Conservation (phyloP, 495 filamentous ascomycete species). For the Aspergillus egyptiacus region DNA sequence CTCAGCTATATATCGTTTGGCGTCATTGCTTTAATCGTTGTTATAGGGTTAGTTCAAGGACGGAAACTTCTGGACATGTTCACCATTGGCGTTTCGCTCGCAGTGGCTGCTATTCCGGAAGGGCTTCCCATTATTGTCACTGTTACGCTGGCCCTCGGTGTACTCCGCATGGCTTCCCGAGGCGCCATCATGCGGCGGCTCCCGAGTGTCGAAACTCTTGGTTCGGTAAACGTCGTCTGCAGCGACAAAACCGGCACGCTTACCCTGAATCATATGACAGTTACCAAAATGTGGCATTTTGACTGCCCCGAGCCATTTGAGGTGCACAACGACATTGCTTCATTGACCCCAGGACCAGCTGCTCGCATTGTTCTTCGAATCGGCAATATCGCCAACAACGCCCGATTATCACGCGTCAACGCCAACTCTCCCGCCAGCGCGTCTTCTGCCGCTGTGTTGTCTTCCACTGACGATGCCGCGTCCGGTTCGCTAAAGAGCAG, state of each 20-base stretch:
- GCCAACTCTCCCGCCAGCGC: slow-evolving; percentile 57
- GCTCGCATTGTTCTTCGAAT: slow-evolving; percentile 76
- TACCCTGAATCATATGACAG: slow-evolving; percentile 97
- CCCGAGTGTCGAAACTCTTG: slow-evolving; percentile 95
- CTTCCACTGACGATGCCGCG: slow-evolving; percentile 63
- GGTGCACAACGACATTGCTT: slow-evolving; percentile 63
- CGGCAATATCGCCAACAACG: slow-evolving; percentile 96
- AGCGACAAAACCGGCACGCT: slow-evolving; percentile 97
- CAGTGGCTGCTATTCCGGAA: slow-evolving; percentile 95
- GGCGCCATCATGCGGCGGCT: slow-evolving; percentile 92
- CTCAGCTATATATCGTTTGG: slow-evolving; percentile 93
- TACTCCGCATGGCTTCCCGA: slow-evolving; percentile 88
- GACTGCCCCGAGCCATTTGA: slow-evolving; percentile 64
- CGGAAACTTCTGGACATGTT: slow-evolving; percentile 91
- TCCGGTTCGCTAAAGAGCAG: slow-evolving; percentile 64
- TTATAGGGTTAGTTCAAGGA: slow-evolving; percentile 83
- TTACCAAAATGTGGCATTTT: slow-evolving; percentile 93
- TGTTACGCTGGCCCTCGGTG: slow-evolving; percentile 88
- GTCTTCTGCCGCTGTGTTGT: slow-evolving; percentile 68
- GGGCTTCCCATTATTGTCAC: slow-evolving; percentile 97
- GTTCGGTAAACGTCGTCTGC: slow-evolving; percentile 96
- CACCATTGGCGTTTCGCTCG: slow-evolving; percentile 93
- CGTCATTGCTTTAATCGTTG: slow-evolving; percentile 85
- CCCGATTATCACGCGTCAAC: slow-evolving; percentile 60
- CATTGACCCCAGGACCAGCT: slow-evolving; percentile 59